phyloP scores from a whole-genome alignment of 2,329 filamentous ascomycete species.

The Paecilomyces sp. region DNA sequence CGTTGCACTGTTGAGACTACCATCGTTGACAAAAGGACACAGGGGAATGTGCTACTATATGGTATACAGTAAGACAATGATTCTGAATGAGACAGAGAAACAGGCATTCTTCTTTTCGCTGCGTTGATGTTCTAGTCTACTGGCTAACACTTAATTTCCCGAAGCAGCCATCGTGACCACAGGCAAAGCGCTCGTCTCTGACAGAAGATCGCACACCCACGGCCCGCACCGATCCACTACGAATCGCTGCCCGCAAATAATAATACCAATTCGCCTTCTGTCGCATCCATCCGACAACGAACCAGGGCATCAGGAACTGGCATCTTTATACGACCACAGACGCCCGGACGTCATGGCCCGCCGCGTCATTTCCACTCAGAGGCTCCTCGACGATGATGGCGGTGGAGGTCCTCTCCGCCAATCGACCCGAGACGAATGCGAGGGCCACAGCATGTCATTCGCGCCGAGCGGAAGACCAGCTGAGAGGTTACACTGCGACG shows the following conservation, averaged over 20 bases:
- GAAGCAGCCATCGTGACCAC: too few relatives aligned
- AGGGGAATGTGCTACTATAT: too few relatives aligned
- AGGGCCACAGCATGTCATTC: too few relatives aligned
- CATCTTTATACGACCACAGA: not conserved
- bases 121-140: not conserved
- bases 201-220: not conserved
- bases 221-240: not conserved
- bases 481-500: too few relatives aligned
- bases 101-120: not conserved
- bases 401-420: too few relatives aligned
- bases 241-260: not conserved
- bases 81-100: too few relatives aligned
- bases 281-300: not conserved
- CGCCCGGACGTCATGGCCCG: not conserved
- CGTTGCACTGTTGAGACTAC: not conserved
- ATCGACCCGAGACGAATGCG: too few relatives aligned
- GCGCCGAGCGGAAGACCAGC: too few relatives aligned
- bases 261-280: not conserved
- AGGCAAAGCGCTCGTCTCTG: too few relatives aligned
- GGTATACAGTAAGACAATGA: too few relatives aligned
- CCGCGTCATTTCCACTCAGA: not conserved
- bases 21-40: too few relatives aligned
- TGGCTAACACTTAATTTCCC: not conserved
- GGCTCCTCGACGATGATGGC: not conserved
- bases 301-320: not conserved